Evolutionary conservation across 176 grass and related monocot species (phyloP), one percentile per base, ranked within the genome.

Genomic region (Pontederia paniculata): DNA sequence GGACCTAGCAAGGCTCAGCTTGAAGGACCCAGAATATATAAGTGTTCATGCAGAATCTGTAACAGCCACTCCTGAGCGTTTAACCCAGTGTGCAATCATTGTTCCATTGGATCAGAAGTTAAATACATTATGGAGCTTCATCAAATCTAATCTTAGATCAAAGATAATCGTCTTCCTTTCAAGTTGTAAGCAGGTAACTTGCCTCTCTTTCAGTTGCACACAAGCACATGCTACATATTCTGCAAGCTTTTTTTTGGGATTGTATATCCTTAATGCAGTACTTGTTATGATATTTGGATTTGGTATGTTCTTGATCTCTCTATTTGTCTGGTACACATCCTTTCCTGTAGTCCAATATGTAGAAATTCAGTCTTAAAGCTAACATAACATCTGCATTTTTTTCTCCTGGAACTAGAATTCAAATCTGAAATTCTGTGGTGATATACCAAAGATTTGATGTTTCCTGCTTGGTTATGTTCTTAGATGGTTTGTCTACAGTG

Each of bases 101-200:
- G 79, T 97, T 43, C 77, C 86, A 47, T 74, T 97, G 78, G 83
- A 97, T 13, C 86, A 97, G 69, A 97, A 97, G 48, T 77, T 97
- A 52, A 76, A 83, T 79, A 81, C 88, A 69, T 78, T 97, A 56
- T 88, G 93, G 91, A 90, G 91, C 57, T 97, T 97, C 72, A 90
- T 97, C 69, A 86, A 80, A 72, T 56, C 54, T 17, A 87, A 97
- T 90, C 37, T 97, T 43, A 81, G 71, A 42, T 89, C 71, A 54
- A 90, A 89, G 74, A 90, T 75, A n/a, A 66, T 97, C 5, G 86
- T 90, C 13, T 97, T 97, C 70, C 70, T 97, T 60, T 81, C 91
- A 12, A 97, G 82, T 53, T 79, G 88, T 45, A 97, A 97, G 54
- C 80, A 97, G 91, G 86, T 97, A 74, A 58, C 14, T 46, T 21